Evolutionary conservation across 2,329 filamentous ascomycete species (phyloP).

Genomic region (Leptosphaerulina australis): DNA sequence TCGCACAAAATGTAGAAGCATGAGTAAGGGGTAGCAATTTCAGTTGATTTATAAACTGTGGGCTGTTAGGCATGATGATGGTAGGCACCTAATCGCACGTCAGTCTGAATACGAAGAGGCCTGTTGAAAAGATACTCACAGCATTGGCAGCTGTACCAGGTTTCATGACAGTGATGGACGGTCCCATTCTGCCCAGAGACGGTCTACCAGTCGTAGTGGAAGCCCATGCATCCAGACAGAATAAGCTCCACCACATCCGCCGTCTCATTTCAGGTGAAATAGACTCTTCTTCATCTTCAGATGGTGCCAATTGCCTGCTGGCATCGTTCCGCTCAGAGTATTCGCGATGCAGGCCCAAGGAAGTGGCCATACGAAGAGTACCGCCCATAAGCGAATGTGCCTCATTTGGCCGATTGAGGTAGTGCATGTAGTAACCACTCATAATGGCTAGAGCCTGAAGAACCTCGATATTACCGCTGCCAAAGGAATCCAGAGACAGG

Average conservation of each 20-base stretch:
- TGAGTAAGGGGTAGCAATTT: conserved; percentile 74
- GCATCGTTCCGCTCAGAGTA: conserved; percentile 49
- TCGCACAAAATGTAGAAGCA: conserved; percentile 79
- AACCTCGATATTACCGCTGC: conserved; percentile 73
- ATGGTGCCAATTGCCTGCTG: conserved; percentile 23
- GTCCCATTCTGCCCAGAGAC: conserved; percentile 47
- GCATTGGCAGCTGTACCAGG: conserved; percentile 43
- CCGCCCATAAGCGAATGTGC: conserved; percentile 75
- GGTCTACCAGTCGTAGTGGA: conserved; percentile 53
- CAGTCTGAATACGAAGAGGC: neutral
- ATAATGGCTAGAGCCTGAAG: conserved; percentile 74
- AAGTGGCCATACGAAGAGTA: conserved; percentile 74
- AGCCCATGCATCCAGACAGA: conserved; percentile 53
- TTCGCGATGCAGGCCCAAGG: conserved; percentile 73
- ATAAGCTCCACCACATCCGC: conserved; percentile 54
- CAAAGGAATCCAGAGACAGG: conserved; percentile 69
- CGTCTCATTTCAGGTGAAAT: conserved; percentile 49
- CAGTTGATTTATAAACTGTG: conserved; percentile 59
- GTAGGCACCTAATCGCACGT: conserved; percentile 20
- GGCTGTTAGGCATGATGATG: conserved; percentile 43
- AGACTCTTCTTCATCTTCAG: conserved; percentile 38
- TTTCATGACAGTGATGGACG: conserved; percentile 48
- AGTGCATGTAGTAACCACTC: conserved; percentile 78
- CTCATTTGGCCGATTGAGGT: conserved; percentile 77
- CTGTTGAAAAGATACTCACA: conserved; percentile 26